Evolutionary conservation across 2,329 filamentous ascomycete species (phyloP).

Genomic region (Fusarium mundagurra): DNA sequence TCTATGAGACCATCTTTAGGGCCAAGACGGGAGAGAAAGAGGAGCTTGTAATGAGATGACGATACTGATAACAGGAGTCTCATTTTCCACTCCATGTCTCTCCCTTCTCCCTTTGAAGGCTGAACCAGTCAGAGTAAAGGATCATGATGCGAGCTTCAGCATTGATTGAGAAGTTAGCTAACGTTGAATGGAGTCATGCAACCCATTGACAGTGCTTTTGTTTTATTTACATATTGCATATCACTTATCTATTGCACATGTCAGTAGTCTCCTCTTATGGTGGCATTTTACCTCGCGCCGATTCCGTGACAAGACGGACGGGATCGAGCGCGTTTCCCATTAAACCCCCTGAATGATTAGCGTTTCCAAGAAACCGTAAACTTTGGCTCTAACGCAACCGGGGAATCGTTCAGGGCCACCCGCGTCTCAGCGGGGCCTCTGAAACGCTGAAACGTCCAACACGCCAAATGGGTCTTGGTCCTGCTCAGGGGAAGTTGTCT

Average conservation of each 20-base stretch:
- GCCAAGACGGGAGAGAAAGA: conserved; percentile 2
- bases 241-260: no score
- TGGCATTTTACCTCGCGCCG: not conserved
- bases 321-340: conserved; percentile 16
- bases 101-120: not conserved
- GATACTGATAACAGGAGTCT: not conserved
- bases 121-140: not conserved
- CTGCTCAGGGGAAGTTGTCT: conserved; percentile 18
- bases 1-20: conserved; percentile 18
- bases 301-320: not conserved
- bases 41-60: not conserved
- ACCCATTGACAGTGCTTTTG: not conserved
- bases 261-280: not conserved
- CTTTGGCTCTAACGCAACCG: conserved; percentile 30
- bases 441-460: conserved; percentile 28
- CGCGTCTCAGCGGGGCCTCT: conserved; percentile 12
- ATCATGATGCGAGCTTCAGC: not conserved
- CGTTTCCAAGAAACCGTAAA: conserved; percentile 21
- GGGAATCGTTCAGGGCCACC: conserved; percentile 24
- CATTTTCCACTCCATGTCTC: not conserved
- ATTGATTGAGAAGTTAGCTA: not conserved
- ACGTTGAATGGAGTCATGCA: not conserved
- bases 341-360: conserved; percentile 37
- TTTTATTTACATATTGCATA: not conserved
- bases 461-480: conserved; percentile 23